Conservation (phyloP, 306 rosid species). For the Cicer cuneatum region DNA sequence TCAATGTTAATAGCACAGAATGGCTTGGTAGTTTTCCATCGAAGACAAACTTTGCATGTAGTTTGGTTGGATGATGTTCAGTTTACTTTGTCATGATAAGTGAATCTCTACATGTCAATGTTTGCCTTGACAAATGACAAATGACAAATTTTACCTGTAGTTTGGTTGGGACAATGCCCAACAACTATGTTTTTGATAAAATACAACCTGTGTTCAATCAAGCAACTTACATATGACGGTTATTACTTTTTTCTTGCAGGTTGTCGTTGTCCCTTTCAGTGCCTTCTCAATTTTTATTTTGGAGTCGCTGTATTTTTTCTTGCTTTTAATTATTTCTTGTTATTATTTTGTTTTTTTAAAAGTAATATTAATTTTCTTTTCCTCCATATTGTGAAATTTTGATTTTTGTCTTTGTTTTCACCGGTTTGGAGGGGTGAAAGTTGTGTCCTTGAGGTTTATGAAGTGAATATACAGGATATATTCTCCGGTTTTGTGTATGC, state of each 20-base stretch:
- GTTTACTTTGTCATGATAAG: slow-evolving; percentile 4
- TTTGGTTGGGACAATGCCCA: slow-evolving; percentile 6
- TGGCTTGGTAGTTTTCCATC: slow-evolving; percentile 11
- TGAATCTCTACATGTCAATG: background rate
- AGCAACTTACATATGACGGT: slow-evolving; percentile 13
- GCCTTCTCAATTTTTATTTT: slow-evolving; percentile 56
- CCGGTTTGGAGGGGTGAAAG: slow-evolving; percentile 41
- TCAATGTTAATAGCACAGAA: slow-evolving; percentile 2
- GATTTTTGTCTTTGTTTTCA: slow-evolving; percentile 36
- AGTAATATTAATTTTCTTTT: slow-evolving; percentile 34
- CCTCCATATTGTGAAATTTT: slow-evolving; percentile 31
- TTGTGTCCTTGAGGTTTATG: slow-evolving; percentile 32
- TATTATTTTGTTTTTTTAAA: slow-evolving; percentile 37
- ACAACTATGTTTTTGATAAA: slow-evolving; percentile 22
- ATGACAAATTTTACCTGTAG: slow-evolving; percentile 13
- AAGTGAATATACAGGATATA: slow-evolving; percentile 22
- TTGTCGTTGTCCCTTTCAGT: slow-evolving; percentile 40
- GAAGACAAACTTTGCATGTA: slow-evolving; percentile 1
- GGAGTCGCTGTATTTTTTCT: slow-evolving; percentile 44
- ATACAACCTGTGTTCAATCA: background rate
- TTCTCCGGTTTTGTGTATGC: slow-evolving; percentile 23
- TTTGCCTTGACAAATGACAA: background rate
- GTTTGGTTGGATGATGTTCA: slow-evolving; percentile 3
- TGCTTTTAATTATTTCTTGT: background rate
- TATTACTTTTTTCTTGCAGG: slow-evolving; percentile 53